These are phyloP conservation scores for Clarkia xantiana DNA, from an alignment of 345 rosid genomes.

Conservation along the genomic window DNA sequence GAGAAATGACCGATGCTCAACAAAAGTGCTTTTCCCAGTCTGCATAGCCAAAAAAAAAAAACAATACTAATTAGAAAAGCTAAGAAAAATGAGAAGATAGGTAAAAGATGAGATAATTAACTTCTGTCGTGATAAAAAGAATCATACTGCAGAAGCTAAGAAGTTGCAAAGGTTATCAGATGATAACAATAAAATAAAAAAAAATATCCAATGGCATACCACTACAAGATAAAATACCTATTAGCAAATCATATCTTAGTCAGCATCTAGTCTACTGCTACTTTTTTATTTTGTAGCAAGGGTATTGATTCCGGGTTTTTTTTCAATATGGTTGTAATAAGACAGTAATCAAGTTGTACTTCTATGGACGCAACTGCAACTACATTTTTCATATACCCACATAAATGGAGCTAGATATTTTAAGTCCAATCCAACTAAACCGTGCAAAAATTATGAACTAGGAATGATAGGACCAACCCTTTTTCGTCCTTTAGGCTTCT, in stretches of 20 bases:
- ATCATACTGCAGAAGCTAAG: background rate
- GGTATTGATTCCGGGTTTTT: too few relatives aligned
- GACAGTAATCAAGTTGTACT: too few relatives aligned
- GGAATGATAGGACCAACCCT: conserved; percentile 38
- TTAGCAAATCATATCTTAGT: too few relatives aligned
- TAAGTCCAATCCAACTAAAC: too few relatives aligned
- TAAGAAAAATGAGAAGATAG: background rate
- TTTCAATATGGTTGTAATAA: too few relatives aligned
- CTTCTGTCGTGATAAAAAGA: background rate
- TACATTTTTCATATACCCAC: background rate
- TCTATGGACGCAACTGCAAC: background rate
- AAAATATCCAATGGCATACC: too few relatives aligned
- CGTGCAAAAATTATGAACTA: background rate
- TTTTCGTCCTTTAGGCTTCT: conserved; percentile 43
- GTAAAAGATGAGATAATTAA: background rate
- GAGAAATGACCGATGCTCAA: conserved; percentile 94
- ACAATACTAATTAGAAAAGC: background rate
- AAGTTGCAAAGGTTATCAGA: too few relatives aligned
- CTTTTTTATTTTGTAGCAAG: too few relatives aligned
- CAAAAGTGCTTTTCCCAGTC: conserved; percentile 94
- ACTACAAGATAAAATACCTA: too few relatives aligned
- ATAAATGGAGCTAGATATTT: background rate
- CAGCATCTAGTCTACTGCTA: too few relatives aligned
- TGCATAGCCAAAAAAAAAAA: conserved; percentile 16
- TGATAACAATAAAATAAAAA: too few relatives aligned